Evolutionary conservation across 371 early-diverging fungal species (phyloP), one percentile per base, ranked within the genome.

Genomic region (Basidiobolus meristosporus): DNA sequence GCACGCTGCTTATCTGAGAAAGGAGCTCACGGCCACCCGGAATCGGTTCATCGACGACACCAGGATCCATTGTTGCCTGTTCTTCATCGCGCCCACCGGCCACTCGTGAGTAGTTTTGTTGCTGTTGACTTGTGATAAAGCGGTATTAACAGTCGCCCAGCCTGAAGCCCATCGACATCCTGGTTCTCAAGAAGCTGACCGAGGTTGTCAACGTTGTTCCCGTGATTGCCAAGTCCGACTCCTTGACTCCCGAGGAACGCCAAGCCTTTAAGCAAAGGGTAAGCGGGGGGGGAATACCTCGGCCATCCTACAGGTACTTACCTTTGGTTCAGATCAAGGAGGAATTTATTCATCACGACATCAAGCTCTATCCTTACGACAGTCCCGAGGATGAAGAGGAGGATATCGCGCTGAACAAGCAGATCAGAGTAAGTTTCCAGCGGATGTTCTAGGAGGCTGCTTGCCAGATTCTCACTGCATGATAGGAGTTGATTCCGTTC

Each of bases 281-380:
- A 65, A 39, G 65, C 54, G 22, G 20, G 33, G 47, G n/a, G 39
- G 30, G 23, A 2, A 12, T 31, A 31, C 36, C 15, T 28, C 14
- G 18, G 14, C 17, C n/a, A 43, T 41, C 33, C 41, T 28, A 12
- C 26, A 32, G 7, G 9, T 30, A 21, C 15, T 31, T 15, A 36
- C 23, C 9, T 15, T 34, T 43, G 11, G 7, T 37, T 34, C 51
- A 70, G 66, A 77, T 82, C 56, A 74, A 85, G 76, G 83, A 84
- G 38, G 96, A 95, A 61, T 65, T 95, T 50, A 71, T 69, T 18
- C 86, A 78, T 68, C 90, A 95, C 61, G 77, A 82, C 44, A 91
- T 95, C 57, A 57, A 76, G 30, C 50, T 77, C 44, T 95, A 82
- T 70, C 92, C 92, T 41, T 88, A 82, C 51, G 68, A 69, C 41